Percentiles rank a stretch among this genome's conserved stretches.
These are phyloP conservation scores for Thelephora ganbajun DNA, from an alignment of 768 basidiomycete genomes.

Conservation along the genomic window DNA sequence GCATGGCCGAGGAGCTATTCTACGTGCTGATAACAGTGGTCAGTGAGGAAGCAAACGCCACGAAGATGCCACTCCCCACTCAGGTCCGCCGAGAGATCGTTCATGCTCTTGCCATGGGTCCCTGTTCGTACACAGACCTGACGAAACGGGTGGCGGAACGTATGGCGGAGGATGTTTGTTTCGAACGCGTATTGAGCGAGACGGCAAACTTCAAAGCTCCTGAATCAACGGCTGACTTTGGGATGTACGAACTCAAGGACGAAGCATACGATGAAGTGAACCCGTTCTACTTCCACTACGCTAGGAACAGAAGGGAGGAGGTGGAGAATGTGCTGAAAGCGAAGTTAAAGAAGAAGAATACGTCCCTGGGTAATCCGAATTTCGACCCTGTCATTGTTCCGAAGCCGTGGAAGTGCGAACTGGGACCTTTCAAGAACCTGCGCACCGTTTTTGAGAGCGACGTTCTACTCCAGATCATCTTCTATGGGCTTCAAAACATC, in stretches of 20 bases:
- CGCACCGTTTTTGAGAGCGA: constrained; percentile 53
- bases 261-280: constrained; percentile 79
- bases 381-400: constrained; percentile 67
- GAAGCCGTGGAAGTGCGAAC: constrained; percentile 44
- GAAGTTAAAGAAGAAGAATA: constrained; percentile 51
- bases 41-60: constrained; percentile 67
- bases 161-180: constrained; percentile 68
- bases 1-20: constrained; percentile 87
- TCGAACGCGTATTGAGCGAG: constrained; percentile 63
- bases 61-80: constrained; percentile 44
- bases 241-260: constrained; percentile 80
- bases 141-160: constrained; percentile 85
- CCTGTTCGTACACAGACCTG: constrained; percentile 82
- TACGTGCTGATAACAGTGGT: constrained; percentile 79
- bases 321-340: constrained; percentile 65
- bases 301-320: constrained; percentile 85
- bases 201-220: constrained; percentile 78
- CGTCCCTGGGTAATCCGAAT: constrained; percentile 14
- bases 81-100: constrained; percentile 76
- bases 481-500: constrained; percentile 69
- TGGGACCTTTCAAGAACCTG: constrained; percentile 58
- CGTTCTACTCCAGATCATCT: constrained; percentile 67
- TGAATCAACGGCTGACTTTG: constrained; percentile 62
- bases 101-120: constrained; percentile 80
- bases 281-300: constrained; percentile 93